phyloP scores from a whole-genome alignment of 177 flowering plant genomes.

The Tripterygium wilfordii region DNA sequence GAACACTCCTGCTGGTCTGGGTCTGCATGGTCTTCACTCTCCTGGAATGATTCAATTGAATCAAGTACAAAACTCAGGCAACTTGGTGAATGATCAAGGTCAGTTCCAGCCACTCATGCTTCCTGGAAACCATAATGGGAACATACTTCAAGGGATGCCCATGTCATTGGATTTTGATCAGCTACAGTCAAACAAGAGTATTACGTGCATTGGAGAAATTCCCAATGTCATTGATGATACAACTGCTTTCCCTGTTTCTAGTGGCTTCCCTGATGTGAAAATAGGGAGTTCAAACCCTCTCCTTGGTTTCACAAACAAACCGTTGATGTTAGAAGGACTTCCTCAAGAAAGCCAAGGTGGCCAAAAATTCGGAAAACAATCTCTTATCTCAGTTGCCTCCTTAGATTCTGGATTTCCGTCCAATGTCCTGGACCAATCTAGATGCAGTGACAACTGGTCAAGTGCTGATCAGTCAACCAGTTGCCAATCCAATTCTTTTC shows the following conservation, averaged over 20 bases:
- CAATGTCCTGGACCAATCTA: slow-evolving; percentile 28
- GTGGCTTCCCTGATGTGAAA: slow-evolving; percentile 25
- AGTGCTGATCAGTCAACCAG: slow-evolving; percentile 30
- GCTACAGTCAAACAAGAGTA: slow-evolving; percentile 28
- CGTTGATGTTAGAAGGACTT: slow-evolving; percentile 34
- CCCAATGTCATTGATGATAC: slow-evolving; percentile 20
- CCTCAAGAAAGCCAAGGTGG: slow-evolving; percentile 21
- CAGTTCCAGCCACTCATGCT: slow-evolving; percentile 17
- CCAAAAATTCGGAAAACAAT: slow-evolving; percentile 23
- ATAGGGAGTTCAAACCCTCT: slow-evolving; percentile 2
- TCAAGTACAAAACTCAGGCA: slow-evolving; percentile 13
- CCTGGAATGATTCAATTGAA: slow-evolving; percentile 19
- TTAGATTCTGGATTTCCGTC: slow-evolving; percentile 29
- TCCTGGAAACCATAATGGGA: slow-evolving; percentile 38
- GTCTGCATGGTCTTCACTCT: slow-evolving; percentile 26
- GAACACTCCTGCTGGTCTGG: slow-evolving; percentile 27
- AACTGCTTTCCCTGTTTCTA: slow-evolving; percentile 21
- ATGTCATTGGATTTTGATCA: slow-evolving; percentile 44
- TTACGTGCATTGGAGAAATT: slow-evolving; percentile 19
- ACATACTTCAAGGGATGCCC: slow-evolving; percentile 53
- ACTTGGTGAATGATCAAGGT: slow-evolving; percentile 8
- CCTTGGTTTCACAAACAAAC: slow-evolving; percentile 21
- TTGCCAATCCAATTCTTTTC: slow-evolving; percentile 26
- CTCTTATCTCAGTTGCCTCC: slow-evolving; percentile 23
- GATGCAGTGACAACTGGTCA: slow-evolving; percentile 46